Evolutionary conservation across 257 asterid genomes (phyloP), one percentile per base, ranked within the genome.

Genomic region (Fraxinus cuspidata): DNA sequence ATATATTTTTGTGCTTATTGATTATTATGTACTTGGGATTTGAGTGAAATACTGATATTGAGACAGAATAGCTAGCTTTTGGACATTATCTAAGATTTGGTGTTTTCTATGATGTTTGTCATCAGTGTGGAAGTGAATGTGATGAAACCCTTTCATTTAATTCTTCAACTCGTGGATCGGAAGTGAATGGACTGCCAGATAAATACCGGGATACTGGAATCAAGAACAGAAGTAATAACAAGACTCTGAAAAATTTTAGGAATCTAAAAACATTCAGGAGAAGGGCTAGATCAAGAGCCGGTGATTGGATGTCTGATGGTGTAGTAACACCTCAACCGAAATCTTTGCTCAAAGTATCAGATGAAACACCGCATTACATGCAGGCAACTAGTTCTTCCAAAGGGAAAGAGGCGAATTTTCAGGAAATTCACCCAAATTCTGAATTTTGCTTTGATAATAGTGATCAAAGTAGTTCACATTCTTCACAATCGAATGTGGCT

Each of bases 141-240:
- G 96, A 89, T 81, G 97, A 86, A 23, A 79, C 47, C 37, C 77
- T 81, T 29, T 90, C 91, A 9, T 49, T 80, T 66, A 80, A 65
- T 83, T 90, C 90, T 74, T 90, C 94, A 56, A 81, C 88, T 76
- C 73, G 84, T 78, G 92, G 81, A 88, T 92, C 96, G 65, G 21
- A 86, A 1, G 60, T 75, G 16, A 78, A 51, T 76, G 82, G 80
- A 56, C 75, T 80, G 12, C 42, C 42, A 75, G 74, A 69, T 44
- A 74, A 72, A 27, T 68, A 73, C 71, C 35, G 11, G 27, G 27
- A 49, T 31, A 78, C 15, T 53, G 82, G 66, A 68, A 72, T 79
- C 75, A 81, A 72, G 51, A 10, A 66, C 78, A 80, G 76, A 71
- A 82, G 71, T 13, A 79, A 71, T 10, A 84, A 79, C 47, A 83